Percentiles rank a stretch among this genome's conserved stretches.
Evolutionary conservation across 768 basidiomycete genomes (phyloP).

Genomic region (Brasilioporus rufonigricans): DNA sequence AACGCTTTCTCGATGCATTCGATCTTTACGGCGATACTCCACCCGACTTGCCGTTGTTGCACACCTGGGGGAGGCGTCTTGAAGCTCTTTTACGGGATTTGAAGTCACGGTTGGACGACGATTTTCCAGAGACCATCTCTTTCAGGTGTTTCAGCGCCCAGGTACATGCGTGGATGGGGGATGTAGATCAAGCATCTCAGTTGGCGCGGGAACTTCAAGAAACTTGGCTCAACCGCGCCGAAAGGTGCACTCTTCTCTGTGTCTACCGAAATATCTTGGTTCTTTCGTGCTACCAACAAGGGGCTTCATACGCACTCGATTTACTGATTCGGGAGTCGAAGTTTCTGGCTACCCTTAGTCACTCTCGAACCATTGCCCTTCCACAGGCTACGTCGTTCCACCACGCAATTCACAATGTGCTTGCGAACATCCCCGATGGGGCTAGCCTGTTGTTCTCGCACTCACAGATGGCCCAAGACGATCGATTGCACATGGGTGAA

Average conservation of each 20-base stretch:
- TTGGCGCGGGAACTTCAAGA: conserved; percentile 26
- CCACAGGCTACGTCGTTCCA: conserved; percentile 29
- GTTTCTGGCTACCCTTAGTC: conserved; percentile 26
- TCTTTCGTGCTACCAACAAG: conserved; percentile 34
- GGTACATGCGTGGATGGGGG: conserved; percentile 36
- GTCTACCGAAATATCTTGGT: conserved; percentile 40
- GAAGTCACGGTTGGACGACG: conserved; percentile 20
- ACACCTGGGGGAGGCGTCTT: conserved; percentile 39
- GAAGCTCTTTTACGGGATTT: conserved; percentile 31
- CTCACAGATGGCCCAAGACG: conserved; percentile 25
- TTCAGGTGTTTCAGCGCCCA: conserved; percentile 33
- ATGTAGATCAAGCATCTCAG: conserved; percentile 34
- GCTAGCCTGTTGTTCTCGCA: conserved; percentile 21
- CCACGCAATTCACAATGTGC: conserved; percentile 22
- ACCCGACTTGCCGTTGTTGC: conserved; percentile 22
- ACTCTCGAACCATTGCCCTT: background rate
- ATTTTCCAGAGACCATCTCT: conserved; percentile 17
- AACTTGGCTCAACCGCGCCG: conserved; percentile 17
- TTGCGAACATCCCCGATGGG: conserved; percentile 35
- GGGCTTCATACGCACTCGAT: conserved; percentile 35
- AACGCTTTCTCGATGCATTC: conserved; percentile 17
- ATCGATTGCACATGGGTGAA: conserved; percentile 33
- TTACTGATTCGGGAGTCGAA: conserved; percentile 41
- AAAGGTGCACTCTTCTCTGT: conserved; percentile 21
- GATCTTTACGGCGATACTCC: conserved; percentile 13